These are phyloP conservation scores for Dothistroma septosporum DNA, from an alignment of 2,329 filamentous ascomycete genomes.

Conservation along the genomic window DNA sequence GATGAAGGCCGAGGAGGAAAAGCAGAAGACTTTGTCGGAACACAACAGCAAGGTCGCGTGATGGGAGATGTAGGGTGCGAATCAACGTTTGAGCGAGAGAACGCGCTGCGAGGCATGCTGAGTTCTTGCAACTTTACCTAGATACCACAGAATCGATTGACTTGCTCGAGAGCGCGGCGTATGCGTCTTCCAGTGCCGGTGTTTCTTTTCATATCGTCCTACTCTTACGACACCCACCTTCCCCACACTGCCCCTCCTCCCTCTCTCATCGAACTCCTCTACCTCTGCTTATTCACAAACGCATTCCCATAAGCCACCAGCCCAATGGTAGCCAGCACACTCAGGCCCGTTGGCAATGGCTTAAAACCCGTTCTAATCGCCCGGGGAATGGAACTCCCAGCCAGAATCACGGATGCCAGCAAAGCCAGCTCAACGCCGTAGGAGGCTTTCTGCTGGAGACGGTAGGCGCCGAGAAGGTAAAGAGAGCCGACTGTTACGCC, in stretches of 20 bases:
- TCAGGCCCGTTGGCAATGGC: conserved; percentile 76
- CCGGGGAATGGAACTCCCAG: conserved; percentile 76
- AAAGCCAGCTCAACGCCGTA: conserved; percentile 89
- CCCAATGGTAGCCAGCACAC: conserved; percentile 73
- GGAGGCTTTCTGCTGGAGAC: conserved; percentile 67
- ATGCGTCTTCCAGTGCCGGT: no score
- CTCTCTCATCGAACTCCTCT: background rate
- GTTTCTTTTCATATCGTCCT: no score
- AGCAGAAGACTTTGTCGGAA: conserved; percentile 28
- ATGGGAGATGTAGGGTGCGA: background rate
- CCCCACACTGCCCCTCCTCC: no score
- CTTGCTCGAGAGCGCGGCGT: background rate
- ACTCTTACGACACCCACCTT: no score
- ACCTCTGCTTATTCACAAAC: conserved; percentile 38
- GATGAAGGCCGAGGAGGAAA: conserved; percentile 79
- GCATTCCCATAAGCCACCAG: conserved; percentile 74
- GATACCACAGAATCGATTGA: background rate
- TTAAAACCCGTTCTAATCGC: conserved; percentile 74
- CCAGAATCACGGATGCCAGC: conserved; percentile 79
- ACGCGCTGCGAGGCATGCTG: background rate
- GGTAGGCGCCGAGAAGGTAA: conserved; percentile 76
- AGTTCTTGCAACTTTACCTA: background rate
- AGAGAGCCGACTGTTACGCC: conserved; percentile 75
- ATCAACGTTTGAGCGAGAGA: background rate
- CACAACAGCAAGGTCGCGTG: conserved; percentile 13